Base-by-base conservation (phyloP, 345 rosid genomes). In the Psidium guajava region DNA sequence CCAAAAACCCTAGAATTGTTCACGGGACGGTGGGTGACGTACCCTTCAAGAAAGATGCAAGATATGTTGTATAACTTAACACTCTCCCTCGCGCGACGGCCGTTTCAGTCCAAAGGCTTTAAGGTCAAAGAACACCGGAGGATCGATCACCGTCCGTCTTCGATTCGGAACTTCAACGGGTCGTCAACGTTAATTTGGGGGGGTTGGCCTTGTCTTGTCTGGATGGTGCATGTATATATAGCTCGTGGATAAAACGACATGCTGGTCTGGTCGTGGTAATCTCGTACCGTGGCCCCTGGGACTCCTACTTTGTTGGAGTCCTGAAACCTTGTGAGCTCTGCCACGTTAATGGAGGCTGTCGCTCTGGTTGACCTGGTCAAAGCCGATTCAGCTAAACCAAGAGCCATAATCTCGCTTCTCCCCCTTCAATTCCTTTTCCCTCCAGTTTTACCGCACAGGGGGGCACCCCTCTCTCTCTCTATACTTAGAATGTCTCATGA, bases 401-500 rank as follows among this genome's bases (percentile, higher is more conserved):
- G 10, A 27, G 5, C 27, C 57, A 18, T 54, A 53, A 16, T 82
- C 83, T 50, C 56, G 57, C 42, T 25, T 15, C 56, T 82, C 42
- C 12, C 12, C 83, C 14, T 13, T 53, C 58, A 25, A 25, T 55
- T 32, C 52, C 84, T 36, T 57, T 27, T 13, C 56, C 57, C 40
- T 83, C 44, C 52, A 36, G 52, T 36, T 40, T 18, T 69, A 4
- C 80, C 80, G 80, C 47, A 36, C 80, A 36, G 80, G 21, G 21
- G 80, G 25, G 77, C 24, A 42, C 16, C 57, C 57, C 21, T 83
- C 85, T 32, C 47, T 27, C 56, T 16, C 82, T 81, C 93, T 91
- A 91, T 90, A 89, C 85, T 90, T 91, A 89, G 93, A 88, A 69
- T 69, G 80, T 85, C 74, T 47, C 58, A 44, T 56, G 81, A 81